Percentiles rank a stretch among this genome's conserved stretches.
Conservation (phyloP, 768 basidiomycete genomes). For the Agrocybe pediades region DNA sequence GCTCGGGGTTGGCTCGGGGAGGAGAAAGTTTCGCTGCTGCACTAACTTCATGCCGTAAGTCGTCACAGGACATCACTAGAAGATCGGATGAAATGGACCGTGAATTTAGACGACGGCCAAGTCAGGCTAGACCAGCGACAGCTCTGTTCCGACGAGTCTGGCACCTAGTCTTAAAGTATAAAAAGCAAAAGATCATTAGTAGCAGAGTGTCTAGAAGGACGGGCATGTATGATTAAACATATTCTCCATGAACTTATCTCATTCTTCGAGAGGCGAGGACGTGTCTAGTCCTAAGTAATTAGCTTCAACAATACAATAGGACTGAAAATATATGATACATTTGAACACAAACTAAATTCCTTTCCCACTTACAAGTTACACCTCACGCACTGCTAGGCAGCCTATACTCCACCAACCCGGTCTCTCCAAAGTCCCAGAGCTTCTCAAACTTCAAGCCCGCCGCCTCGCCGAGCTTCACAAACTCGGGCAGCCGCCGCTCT, state of each 20-base stretch:
- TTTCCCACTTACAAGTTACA: too few relatives aligned
- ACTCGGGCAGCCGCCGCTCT: constrained; percentile 44
- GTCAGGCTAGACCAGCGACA: constrained; percentile 55
- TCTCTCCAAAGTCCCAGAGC: constrained; percentile 37
- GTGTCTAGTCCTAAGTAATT: too few relatives aligned
- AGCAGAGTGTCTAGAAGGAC: too few relatives aligned
- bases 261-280: too few relatives aligned
- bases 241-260: too few relatives aligned
- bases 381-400: neutral
- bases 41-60: constrained; percentile 48
- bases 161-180: constrained; percentile 59
- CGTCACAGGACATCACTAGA: constrained; percentile 58
- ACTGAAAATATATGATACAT: too few relatives aligned
- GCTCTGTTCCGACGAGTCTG: constrained; percentile 39
- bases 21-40: constrained; percentile 44
- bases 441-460: constrained; percentile 37
- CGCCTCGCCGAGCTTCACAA: constrained; percentile 33
- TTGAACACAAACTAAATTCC: too few relatives aligned
- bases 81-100: constrained; percentile 48
- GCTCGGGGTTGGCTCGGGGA: constrained; percentile 35
- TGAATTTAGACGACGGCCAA: constrained; percentile 55
- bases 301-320: too few relatives aligned
- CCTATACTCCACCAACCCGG: constrained; percentile 32
- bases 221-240: too few relatives aligned
- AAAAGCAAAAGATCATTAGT: too few relatives aligned